phyloP scores from a whole-genome alignment of 495 filamentous ascomycete genomes.

The Bacidia gigantensis region DNA sequence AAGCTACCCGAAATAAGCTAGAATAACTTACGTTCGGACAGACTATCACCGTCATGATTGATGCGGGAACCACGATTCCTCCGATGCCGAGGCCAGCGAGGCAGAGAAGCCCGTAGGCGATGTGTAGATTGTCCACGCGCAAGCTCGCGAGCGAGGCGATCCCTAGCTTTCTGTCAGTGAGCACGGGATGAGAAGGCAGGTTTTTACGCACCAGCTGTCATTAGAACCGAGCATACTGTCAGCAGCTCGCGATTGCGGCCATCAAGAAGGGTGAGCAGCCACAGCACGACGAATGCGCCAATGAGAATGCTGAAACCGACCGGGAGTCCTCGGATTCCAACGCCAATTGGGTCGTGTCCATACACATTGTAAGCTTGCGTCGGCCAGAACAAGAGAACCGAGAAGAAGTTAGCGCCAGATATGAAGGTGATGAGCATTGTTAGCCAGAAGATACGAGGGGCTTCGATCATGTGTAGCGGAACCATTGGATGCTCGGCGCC shows the following conservation, averaged over 20 bases:
- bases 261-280: slow-evolving; percentile 44
- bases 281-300: slow-evolving; percentile 50
- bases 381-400: slow-evolving; percentile 60
- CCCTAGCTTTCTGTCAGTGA: slow-evolving; percentile 22
- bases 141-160: slow-evolving; percentile 48
- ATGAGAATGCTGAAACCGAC: slow-evolving; percentile 49
- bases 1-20: not conserved
- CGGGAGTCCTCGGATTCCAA: slow-evolving; percentile 53
- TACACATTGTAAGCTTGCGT: slow-evolving; percentile 64
- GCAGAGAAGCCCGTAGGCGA: slow-evolving; percentile 47
- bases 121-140: slow-evolving; percentile 41
- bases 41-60: slow-evolving; percentile 59
- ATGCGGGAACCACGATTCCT: slow-evolving; percentile 59
- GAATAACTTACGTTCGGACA: slow-evolving; percentile 40
- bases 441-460: slow-evolving; percentile 46
- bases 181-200: not conserved
- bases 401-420: slow-evolving; percentile 63
- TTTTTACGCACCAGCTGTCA: slow-evolving; percentile 46
- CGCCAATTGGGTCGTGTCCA: slow-evolving; percentile 51
- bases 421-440: slow-evolving; percentile 63
- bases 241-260: slow-evolving; percentile 51
- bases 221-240: slow-evolving; percentile 45
- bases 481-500: slow-evolving; percentile 53
- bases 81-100: slow-evolving; percentile 58
- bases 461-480: slow-evolving; percentile 46